Evolutionary conservation across 2,329 filamentous ascomycete species (phyloP).

Genomic region (Aspergillus sp.): DNA sequence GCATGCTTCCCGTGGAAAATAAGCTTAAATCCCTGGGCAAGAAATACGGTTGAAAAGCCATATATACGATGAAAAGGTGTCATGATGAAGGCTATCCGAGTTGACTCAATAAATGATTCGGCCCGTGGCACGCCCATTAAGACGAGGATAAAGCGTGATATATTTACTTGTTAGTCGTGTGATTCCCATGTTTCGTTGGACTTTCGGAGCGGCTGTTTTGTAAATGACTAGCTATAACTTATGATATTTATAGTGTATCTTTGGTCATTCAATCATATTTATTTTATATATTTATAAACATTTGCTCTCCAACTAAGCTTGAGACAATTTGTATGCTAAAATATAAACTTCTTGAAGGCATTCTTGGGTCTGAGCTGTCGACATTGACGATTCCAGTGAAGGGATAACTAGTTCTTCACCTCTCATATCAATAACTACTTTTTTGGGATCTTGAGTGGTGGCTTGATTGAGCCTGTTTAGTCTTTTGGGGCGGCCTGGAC

Average conservation of each 20-base stretch:
- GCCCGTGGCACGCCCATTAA: neutral
- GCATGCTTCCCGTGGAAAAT: slow-evolving; percentile 52
- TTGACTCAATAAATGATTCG: neutral
- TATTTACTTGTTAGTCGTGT: slow-evolving; percentile 11
- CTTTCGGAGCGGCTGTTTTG: slow-evolving; percentile 12
- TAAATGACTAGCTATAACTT: slow-evolving; percentile 12
- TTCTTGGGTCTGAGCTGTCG: no score
- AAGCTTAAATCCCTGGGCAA: slow-evolving; percentile 4
- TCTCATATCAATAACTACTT: no score
- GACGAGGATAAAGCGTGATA: neutral
- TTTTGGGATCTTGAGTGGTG: no score
- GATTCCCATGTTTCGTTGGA: slow-evolving; percentile 19
- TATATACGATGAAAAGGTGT: slow-evolving; percentile 6
- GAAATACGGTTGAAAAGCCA: neutral
- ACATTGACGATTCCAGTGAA: no score
- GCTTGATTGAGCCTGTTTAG: neutral
- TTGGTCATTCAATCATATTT: neutral
- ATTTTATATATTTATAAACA: neutral
- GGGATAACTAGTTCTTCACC: no score
- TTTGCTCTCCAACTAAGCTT: neutral
- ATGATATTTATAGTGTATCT: neutral
- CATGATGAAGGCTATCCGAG: neutral
- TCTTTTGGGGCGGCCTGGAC: neutral
- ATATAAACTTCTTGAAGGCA: neutral
- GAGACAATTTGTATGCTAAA: neutral